A percentile compares a stretch with the other conserved stretches of the same genome.
Evolutionary conservation across 2,329 filamentous ascomycete species (phyloP).

Genomic region (Sporothrix pseudoabietina): DNA sequence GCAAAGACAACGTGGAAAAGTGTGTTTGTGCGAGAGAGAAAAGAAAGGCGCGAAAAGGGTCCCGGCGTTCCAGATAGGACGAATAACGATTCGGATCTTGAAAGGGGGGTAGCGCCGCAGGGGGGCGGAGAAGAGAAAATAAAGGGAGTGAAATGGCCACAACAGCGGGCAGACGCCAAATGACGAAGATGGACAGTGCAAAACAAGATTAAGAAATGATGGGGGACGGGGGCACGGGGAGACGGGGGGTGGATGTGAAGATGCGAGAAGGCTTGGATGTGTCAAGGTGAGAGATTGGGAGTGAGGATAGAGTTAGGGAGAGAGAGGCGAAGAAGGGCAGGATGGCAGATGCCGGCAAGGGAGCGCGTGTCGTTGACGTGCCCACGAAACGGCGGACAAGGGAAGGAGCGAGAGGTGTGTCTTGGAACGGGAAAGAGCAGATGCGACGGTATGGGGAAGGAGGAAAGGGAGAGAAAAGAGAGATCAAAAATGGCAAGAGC

Average conservation of each 20-base stretch:
- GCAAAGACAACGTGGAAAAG: not conserved
- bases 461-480: constrained; percentile 6
- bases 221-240: not conserved
- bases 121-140: constrained; percentile 11
- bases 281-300: not conserved
- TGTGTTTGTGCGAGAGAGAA: constrained; percentile 13
- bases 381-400: not conserved
- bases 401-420: not conserved
- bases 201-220: constrained; percentile 21
- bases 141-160: constrained; percentile 17
- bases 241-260: constrained; percentile 3
- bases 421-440: constrained; percentile 22
- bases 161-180: constrained; percentile 2
- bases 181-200: constrained; percentile 13
- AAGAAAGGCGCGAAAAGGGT: constrained; percentile 15
- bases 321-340: not conserved
- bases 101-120: constrained; percentile 31
- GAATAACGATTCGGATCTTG: constrained; percentile 29
- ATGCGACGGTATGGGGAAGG: constrained; percentile 19
- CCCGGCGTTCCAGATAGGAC: constrained; percentile 25
- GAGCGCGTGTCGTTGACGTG: constrained; percentile 7
- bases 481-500: constrained; percentile 15
- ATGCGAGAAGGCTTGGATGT: not conserved
- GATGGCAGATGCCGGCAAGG: not conserved
- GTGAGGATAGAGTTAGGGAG: not conserved